Evolutionary conservation across 2,329 filamentous ascomycete species (phyloP).

Genomic region (Golovinomyces cichoracearum): DNA sequence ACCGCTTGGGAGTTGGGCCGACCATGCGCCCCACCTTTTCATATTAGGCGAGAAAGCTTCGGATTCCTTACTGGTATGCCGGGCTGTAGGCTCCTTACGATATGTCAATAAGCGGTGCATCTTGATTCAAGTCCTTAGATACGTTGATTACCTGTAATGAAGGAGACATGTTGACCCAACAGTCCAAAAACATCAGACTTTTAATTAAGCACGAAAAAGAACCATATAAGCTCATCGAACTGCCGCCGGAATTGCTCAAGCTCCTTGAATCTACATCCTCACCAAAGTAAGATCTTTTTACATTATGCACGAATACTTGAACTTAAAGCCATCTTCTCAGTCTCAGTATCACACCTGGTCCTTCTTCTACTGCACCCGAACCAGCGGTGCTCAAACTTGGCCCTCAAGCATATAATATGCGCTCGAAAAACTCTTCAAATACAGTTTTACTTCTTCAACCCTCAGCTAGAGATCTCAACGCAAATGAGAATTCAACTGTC

Average conservation of each 20-base stretch:
- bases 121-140: too few species aligned
- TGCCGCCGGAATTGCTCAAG: slow-evolving; percentile 30
- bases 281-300: slow-evolving; percentile 21
- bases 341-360: slow-evolving; percentile 17
- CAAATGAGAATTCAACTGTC: slow-evolving; percentile 8
- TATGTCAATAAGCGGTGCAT: too few species aligned
- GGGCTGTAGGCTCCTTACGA: too few species aligned
- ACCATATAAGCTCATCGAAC: slow-evolving; percentile 34
- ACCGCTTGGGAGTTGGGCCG: too few species aligned
- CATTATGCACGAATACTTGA: background rate
- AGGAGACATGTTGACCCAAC: too few species aligned
- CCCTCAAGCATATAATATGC: slow-evolving; percentile 28
- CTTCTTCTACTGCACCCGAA: background rate
- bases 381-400: slow-evolving; percentile 26
- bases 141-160: too few species aligned
- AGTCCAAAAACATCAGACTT: slow-evolving; percentile 12
- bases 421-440: slow-evolving; percentile 43
- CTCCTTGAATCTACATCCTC: slow-evolving; percentile 28
- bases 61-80: too few species aligned
- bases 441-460: slow-evolving; percentile 30
- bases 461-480: slow-evolving; percentile 7
- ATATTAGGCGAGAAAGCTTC: too few species aligned
- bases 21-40: too few species aligned
- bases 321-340: slow-evolving; percentile 4
- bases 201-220: slow-evolving; percentile 22